These are phyloP conservation scores for Prunus mume DNA, from an alignment of 306 rosid species.

Conservation along the genomic window DNA sequence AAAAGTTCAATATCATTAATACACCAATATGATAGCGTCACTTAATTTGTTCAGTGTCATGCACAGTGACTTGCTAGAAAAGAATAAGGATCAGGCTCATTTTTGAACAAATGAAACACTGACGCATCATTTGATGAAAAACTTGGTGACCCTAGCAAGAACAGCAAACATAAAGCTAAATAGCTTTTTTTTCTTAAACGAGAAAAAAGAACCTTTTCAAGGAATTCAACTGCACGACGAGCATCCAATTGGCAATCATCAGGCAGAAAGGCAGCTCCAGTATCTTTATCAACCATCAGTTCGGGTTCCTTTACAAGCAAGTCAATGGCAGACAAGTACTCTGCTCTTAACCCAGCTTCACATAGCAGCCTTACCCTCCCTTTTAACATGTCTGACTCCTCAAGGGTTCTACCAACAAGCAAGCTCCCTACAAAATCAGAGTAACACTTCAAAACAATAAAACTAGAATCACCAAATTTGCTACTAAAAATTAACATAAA, in stretches of 20 bases:
- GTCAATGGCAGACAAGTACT: slow-evolving; percentile 59
- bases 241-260: slow-evolving; percentile 92
- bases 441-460: not conserved
- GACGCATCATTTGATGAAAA: too few species aligned
- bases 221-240: slow-evolving; percentile 45
- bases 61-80: not conserved
- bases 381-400: slow-evolving; percentile 54
- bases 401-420: slow-evolving; percentile 59
- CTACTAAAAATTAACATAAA: not conserved
- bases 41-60: not conserved
- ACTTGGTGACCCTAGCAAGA: not conserved
- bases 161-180: not conserved
- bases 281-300: slow-evolving; percentile 50
- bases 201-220: slow-evolving; percentile 54
- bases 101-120: not conserved
- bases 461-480: not conserved
- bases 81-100: not conserved
- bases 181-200: too few species aligned
- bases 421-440: slow-evolving; percentile 62
- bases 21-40: not conserved
- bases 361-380: slow-evolving; percentile 54
- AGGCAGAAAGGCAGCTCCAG: slow-evolving; percentile 76
- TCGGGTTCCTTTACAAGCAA: slow-evolving; percentile 65
- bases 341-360: slow-evolving; percentile 69
- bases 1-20: slow-evolving; percentile 1